Base-by-base conservation (phyloP, 371 early-diverging fungal species). In the Ordospora colligata region DNA sequence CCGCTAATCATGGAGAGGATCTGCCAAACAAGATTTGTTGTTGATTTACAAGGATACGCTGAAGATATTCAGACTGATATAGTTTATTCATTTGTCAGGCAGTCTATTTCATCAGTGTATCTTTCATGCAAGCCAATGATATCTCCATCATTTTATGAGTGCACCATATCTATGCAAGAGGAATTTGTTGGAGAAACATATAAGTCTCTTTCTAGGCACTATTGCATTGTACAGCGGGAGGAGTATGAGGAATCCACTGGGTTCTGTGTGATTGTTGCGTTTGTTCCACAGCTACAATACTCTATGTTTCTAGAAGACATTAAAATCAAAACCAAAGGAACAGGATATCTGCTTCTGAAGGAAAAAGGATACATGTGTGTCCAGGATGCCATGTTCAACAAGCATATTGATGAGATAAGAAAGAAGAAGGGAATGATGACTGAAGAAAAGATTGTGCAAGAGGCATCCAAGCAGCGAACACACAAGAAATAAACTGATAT, bases 391-490 rank as follows among this genome's bases (percentile, higher is more conserved):
- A 32, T 32, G 32, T 78, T 78, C 62, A 21, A 9, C 58, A 50
- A 52, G 27, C 27, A 51, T 51, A 67, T 81, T 14, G 50, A 71
- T 19, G 23, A 65, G 17, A 58, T 78, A 45, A 71, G 78, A 50
- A 71, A 69, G 58, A 49, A 69, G 32, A 83, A 83, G 50, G 83
- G 83, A 6, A 43, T 83, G 9, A n/a, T 69, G 46, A 62, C 51
- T 4, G 67, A 73, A 19, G 75, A 83, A 25, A 71, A 69, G 46
- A 75, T 83, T 44, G 68, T 78, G 9, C 65, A 67, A 32, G 53
- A 76, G 52, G 76, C 78, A 22, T 76, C 77, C 23, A 81, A 81
- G 68, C 83, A 83, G 23, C 69, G 81, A 44, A 83, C 81, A 50
- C 25, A 49, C 27, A 68, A 47, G 14, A 47, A 50, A 19, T 47